These are phyloP conservation scores for Lactarius sanguifluus DNA, from an alignment of 768 basidiomycete species.

Conservation along the genomic window DNA sequence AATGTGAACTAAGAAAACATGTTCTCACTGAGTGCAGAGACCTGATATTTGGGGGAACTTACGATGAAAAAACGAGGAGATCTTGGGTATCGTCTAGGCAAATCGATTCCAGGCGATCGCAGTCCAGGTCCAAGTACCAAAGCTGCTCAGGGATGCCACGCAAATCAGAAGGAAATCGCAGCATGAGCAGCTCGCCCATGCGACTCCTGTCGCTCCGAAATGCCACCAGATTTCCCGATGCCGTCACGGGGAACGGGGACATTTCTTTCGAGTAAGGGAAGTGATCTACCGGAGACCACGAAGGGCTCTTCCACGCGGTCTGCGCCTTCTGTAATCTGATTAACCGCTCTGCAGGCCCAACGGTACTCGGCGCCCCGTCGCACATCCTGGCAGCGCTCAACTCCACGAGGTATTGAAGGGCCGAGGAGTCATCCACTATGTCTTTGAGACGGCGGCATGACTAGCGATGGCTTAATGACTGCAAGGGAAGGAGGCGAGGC, in stretches of 20 bases:
- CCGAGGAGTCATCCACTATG: conserved; percentile 6
- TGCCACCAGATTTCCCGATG: conserved; percentile 12
- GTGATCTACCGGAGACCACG: conserved; percentile 3
- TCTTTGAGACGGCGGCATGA: conserved; percentile 11
- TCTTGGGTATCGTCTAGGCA: conserved; percentile 16
- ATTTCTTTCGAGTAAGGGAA: conserved; percentile 1
- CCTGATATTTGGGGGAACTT: background rate
- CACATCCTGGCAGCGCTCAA: conserved; percentile 10
- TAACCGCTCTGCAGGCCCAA: background rate
- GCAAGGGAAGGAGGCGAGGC: background rate
- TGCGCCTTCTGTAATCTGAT: background rate
- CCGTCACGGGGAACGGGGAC: conserved; percentile 2
- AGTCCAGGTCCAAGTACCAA: conserved; percentile 9
- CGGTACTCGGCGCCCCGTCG: background rate
- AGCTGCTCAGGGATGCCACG: conserved; percentile 9
- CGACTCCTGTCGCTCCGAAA: conserved; percentile 6
- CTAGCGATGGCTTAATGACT: conserved; percentile 1
- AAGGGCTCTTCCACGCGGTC: conserved; percentile 5
- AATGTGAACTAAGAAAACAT: background rate
- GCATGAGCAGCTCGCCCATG: conserved; percentile 1
- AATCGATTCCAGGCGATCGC: background rate
- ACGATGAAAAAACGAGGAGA: conserved; percentile 13
- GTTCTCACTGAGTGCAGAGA: background rate
- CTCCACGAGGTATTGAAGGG: conserved; percentile 8
- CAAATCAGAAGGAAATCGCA: conserved; percentile 14